These are phyloP conservation scores for Paramecium pentaurelia DNA, from an alignment of 73 alveolate genomes.

Conservation along the genomic window DNA sequence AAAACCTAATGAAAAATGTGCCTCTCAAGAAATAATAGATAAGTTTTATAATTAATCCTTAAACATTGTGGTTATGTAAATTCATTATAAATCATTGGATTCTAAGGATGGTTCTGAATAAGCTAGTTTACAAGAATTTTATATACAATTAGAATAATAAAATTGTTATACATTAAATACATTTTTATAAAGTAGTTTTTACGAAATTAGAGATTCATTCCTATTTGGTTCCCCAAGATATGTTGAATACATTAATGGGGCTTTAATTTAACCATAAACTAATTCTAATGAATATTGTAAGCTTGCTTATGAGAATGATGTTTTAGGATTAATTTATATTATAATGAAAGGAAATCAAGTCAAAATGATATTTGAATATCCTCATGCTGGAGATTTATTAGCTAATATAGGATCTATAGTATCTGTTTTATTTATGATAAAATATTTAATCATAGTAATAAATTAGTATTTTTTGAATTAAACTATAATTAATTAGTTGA, in stretches of 20 bases:
- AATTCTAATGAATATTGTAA: background rate
- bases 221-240: background rate
- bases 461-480: background rate
- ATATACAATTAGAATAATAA: background rate
- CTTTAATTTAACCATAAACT: background rate
- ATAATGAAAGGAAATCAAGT: background rate
- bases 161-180: background rate
- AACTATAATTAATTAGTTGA: background rate
- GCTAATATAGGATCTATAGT: background rate
- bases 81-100: background rate
- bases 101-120: background rate
- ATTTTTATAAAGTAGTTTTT: background rate
- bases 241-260: background rate
- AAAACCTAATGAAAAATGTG: background rate
- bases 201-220: background rate
- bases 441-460: background rate
- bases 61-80: background rate
- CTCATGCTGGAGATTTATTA: background rate
- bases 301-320: background rate
- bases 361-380: background rate
- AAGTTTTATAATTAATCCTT: background rate
- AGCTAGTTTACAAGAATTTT: background rate
- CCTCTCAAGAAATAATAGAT: background rate
- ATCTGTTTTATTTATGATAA: background rate
- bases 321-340: background rate